Evolutionary conservation across 1,284 basidiomycete species (phyloP), one percentile per base, ranked within the genome.

Genomic region (Taiwanofungus camphoratus): DNA sequence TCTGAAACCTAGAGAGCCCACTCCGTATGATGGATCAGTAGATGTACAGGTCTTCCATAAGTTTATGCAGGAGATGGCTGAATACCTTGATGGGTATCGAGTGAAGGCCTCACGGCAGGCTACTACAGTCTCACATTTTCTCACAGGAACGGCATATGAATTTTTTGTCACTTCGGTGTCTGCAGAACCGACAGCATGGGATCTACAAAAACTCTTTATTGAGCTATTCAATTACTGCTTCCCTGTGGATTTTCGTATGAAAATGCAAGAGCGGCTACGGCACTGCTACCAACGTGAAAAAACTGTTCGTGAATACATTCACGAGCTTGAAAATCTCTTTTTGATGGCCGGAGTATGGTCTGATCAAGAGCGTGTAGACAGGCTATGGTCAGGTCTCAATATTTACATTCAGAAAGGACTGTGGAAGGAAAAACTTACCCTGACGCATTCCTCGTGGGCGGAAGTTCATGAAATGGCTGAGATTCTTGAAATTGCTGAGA

Each of bases 221-320:
- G 44, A 29, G 16, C 21, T 46, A 16, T 46, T 46, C 22, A 46
- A 46, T 23, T 41, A 27, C n/a, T 41, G 44, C 22, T 42, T 46
- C 40, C 39, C 39, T 4, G 12, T 42, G 4, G 22, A 42, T 22
- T 41, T 41, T n/a, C 29, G 40, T 20, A 30, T 37, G 27, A 9
- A 21, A 3, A 41, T 36, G 35, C 34, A n/a, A 3, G 39, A 41
- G 2, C 36, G 39, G 34, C 26, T 46, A 5, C 16, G 21, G n/a
- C 4, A 18, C 3, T 15, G 27, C 15, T 19, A 9, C 1, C 49
- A 51, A 29, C 23, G 35, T 0, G n/a, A 26, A 1, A 36, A 31
- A 1, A 36, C 42, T 6, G 45, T 51, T 1, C 43, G 31, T 15
- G 41, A 51, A 12, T 51, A 21, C 19, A 36, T 48, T 1, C 35